Percentiles rank a stretch among this genome's conserved stretches.
Evolutionary conservation across 2,329 filamentous ascomycete species (phyloP).

Genomic region (Atkinsonella hypoxylon): DNA sequence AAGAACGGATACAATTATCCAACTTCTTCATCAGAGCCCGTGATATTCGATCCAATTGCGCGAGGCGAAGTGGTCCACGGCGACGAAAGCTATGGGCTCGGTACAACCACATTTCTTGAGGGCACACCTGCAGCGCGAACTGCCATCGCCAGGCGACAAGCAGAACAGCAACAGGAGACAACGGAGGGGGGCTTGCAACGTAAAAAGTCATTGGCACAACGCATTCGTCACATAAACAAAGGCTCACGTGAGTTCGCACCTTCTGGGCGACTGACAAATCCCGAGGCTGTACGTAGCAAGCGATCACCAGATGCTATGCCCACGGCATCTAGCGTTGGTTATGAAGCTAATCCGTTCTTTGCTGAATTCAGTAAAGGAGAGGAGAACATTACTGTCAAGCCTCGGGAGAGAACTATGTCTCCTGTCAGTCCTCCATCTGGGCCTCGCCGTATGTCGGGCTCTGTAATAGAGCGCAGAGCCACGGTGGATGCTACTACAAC

Average conservation of each 20-base stretch:
- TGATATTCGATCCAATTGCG: slow-evolving; percentile 55
- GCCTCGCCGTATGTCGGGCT: slow-evolving; percentile 24
- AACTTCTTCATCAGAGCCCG: slow-evolving; percentile 24
- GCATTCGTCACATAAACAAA: slow-evolving; percentile 73
- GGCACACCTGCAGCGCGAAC: slow-evolving; percentile 77
- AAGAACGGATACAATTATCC: slow-evolving; percentile 16
- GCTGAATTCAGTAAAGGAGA: slow-evolving; percentile 56
- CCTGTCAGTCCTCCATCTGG: slow-evolving; percentile 48
- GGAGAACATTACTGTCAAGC: slow-evolving; percentile 36
- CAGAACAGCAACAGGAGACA: slow-evolving; percentile 51
- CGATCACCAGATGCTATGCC: slow-evolving; percentile 27
- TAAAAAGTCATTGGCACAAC: slow-evolving; percentile 91
- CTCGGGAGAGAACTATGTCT: slow-evolving; percentile 25
- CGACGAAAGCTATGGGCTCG: slow-evolving; percentile 69
- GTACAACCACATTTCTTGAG: slow-evolving; percentile 91
- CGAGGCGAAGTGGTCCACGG: slow-evolving; percentile 69
- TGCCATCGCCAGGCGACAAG: slow-evolving; percentile 65
- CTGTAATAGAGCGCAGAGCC: slow-evolving; percentile 48
- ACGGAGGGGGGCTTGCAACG: slow-evolving; percentile 54
- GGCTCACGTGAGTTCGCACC: slow-evolving; percentile 48
- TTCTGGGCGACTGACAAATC: slow-evolving; percentile 46
- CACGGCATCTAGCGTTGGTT: slow-evolving; percentile 20
- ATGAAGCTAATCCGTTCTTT: slow-evolving; percentile 64
- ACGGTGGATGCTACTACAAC: slow-evolving; percentile 43
- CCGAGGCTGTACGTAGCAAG: slow-evolving; percentile 35